These are phyloP conservation scores for Globisporangium megalacanthum DNA, from an alignment of 352 stramenopile genomes.

Conservation along the genomic window DNA sequence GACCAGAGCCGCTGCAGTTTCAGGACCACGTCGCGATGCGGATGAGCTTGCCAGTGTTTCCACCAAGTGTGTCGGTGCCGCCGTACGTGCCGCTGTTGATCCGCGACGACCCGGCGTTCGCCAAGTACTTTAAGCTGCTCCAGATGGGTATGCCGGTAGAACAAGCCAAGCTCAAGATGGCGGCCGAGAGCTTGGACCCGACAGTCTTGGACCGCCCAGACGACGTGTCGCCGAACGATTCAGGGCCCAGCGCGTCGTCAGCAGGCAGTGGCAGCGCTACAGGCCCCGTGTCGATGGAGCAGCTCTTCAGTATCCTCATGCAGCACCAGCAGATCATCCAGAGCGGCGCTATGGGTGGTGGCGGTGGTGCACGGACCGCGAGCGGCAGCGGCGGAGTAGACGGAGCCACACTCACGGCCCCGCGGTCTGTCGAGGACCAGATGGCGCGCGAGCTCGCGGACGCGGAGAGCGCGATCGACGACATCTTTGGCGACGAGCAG, in stretches of 20 bases:
- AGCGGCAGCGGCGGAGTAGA: constrained; percentile 19
- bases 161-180: constrained; percentile 84
- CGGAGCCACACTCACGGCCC: constrained; percentile 9
- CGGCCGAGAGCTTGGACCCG: constrained; percentile 54
- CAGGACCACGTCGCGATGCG: constrained; percentile 6
- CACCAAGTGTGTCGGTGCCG: constrained; percentile 13
- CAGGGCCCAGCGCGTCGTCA: constrained; percentile 38
- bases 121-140: constrained; percentile 82
- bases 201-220: constrained; percentile 63
- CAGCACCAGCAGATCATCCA: constrained; percentile 87
- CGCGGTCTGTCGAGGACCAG: constrained; percentile 68
- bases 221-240: constrained; percentile 74
- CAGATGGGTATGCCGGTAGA: constrained; percentile 80
- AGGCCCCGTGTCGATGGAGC: constrained; percentile 75
- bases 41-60: constrained; percentile 26
- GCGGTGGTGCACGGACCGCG: constrained; percentile 6
- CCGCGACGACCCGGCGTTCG: constrained; percentile 65
- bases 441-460: constrained; percentile 79
- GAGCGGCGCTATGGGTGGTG: constrained; percentile 36
- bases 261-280: constrained; percentile 13
- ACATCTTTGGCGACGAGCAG: constrained; percentile 83
- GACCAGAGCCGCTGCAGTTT: neutral
- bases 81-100: constrained; percentile 69
- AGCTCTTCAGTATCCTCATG: constrained; percentile 84
- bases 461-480: constrained; percentile 72